phyloP scores from a whole-genome alignment of 2,329 filamentous ascomycete species.

The Diaporthe destruens region DNA sequence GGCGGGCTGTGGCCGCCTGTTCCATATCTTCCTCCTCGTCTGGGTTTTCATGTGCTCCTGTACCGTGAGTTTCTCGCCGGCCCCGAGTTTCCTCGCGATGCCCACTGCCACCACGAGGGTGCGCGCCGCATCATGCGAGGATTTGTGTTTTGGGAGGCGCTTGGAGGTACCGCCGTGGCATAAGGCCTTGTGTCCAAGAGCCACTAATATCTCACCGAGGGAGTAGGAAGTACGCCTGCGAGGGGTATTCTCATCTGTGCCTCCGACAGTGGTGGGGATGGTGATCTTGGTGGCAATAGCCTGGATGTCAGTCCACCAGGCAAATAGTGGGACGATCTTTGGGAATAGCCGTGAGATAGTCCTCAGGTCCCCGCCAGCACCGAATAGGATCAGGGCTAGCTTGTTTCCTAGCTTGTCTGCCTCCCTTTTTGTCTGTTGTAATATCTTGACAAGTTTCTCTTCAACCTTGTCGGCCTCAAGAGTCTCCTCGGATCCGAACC shows the following conservation, averaged over 20 bases:
- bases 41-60: neutral
- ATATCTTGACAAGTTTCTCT: slow-evolving; percentile 4
- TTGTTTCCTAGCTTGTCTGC: slow-evolving; percentile 1
- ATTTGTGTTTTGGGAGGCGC: slow-evolving; percentile 8
- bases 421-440: slow-evolving; percentile 12
- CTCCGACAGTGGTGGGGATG: neutral
- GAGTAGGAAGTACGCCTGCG: neutral
- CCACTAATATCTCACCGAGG: neutral
- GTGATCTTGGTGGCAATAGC: neutral
- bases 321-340: neutral
- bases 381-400: neutral
- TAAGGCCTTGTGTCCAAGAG: neutral
- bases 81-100: neutral
- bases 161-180: neutral
- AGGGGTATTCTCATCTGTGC: neutral
- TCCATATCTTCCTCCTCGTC: neutral
- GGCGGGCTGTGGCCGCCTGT: neutral
- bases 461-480: slow-evolving; percentile 3
- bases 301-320: slow-evolving; percentile 12
- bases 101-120: neutral
- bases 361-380: neutral
- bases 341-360: neutral
- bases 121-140: slow-evolving; percentile 9
- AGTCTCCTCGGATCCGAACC: slow-evolving; percentile 12
- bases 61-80: neutral